Evolutionary conservation across 257 asterid species (phyloP).

Genomic region (Solanum gracilifrons): DNA sequence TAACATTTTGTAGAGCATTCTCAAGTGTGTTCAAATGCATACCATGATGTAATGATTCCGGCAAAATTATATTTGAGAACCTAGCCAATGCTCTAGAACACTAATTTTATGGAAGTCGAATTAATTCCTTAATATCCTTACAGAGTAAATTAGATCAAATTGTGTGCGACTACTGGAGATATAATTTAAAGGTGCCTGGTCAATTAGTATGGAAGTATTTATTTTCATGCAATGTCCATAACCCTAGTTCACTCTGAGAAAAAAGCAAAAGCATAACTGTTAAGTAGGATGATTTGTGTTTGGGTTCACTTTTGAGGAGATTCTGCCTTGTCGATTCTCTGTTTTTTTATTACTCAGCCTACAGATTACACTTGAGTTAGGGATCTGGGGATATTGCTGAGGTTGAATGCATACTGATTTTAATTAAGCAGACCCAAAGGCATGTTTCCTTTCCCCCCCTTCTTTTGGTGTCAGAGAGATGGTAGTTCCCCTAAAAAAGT

Average conservation of each 20-base stretch:
- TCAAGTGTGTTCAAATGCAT: background rate
- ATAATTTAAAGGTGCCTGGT: background rate
- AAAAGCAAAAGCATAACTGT: background rate
- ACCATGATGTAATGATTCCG: background rate
- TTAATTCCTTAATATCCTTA: background rate
- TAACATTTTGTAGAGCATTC: background rate
- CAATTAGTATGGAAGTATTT: background rate
- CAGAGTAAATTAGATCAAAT: background rate
- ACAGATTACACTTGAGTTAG: background rate
- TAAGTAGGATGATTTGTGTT: background rate
- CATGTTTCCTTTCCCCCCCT: background rate
- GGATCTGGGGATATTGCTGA: background rate
- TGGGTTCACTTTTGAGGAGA: background rate
- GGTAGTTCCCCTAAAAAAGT: background rate
- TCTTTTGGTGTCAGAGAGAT: background rate
- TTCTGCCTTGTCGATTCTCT: background rate
- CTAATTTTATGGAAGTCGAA: background rate
- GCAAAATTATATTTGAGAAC: background rate
- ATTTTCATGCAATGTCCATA: background rate
- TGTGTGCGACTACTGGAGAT: background rate
- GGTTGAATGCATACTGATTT: background rate
- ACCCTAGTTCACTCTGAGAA: background rate
- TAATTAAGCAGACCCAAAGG: background rate
- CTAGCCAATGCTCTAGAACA: background rate
- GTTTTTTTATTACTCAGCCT: background rate